Percentiles rank a stretch among this genome's conserved stretches.
Conservation (phyloP, 768 basidiomycete genomes). For the Phaeolepiota aurea region DNA sequence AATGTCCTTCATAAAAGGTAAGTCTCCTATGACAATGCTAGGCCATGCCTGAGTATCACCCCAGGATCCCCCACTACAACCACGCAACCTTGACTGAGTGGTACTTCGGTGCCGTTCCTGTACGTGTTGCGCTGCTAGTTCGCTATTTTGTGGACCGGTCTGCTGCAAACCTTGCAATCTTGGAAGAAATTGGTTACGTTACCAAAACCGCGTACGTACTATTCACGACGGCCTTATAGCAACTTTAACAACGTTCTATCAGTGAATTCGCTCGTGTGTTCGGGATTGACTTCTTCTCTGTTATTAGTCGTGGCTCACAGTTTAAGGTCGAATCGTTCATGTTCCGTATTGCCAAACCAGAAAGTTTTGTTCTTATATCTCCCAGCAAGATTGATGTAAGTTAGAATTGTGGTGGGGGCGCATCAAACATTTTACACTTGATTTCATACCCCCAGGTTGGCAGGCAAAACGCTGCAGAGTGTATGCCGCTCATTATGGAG, state of each 20-base stretch:
- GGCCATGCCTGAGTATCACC: not conserved
- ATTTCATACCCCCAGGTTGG: conserved; percentile 61
- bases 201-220: conserved; percentile 80
- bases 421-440: not conserved
- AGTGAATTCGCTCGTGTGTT: conserved; percentile 98
- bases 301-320: conserved; percentile 90
- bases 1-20: conserved; percentile 73
- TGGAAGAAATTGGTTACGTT: conserved; percentile 74
- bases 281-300: conserved; percentile 94
- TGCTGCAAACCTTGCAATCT: conserved; percentile 63
- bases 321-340: conserved; percentile 99
- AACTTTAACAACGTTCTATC: not conserved
- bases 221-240: not conserved
- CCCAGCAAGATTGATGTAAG: conserved; percentile 81
- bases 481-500: conserved; percentile 93
- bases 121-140: conserved; percentile 46
- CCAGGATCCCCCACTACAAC: conserved; percentile 72
- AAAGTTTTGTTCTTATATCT: conserved; percentile 84
- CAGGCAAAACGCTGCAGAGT: conserved; percentile 92
- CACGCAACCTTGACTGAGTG: conserved; percentile 54
- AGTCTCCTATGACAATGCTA: no score
- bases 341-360: conserved; percentile 95
- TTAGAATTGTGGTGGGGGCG: conserved; percentile 3
- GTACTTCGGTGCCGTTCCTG: conserved; percentile 54
- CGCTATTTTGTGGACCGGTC: conserved; percentile 60